Base-by-base conservation (phyloP, 2,329 filamentous ascomycete species). In the Atkinsonella hypoxylon region DNA sequence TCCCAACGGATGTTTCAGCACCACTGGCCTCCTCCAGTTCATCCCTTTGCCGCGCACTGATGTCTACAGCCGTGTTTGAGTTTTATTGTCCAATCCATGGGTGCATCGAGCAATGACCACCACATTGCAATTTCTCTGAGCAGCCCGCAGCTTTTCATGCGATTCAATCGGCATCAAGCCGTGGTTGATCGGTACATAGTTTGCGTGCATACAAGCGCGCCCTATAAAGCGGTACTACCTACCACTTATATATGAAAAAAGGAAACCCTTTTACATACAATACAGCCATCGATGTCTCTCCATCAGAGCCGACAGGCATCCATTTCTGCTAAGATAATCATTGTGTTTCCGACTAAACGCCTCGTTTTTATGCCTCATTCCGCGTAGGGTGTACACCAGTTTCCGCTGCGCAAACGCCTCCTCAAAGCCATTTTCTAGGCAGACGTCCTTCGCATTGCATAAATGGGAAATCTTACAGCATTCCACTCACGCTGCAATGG, bases 401-500 rank as follows among this genome's bases (percentile, higher is more conserved):
- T 18, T 17, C 9, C 34, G 11, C 12, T 17, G 17, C 17, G 40
- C 4, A 30, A 18, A 13, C 10, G 20, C 26, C 26, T 26, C 6
- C 26, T 26, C 5, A 26, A 26, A 26, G 26, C 26, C 26, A 26
- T 26, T 26, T 26, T 26, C 26, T 26, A 26, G 26, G 26, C 26
- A 26, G 26, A 26, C 26, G 26, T 26, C 26, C 26, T 26, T 26
- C 26, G 1, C 8, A 7, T 26, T 26, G 26, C 26, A 26, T 26
- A 26, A 26, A 4, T 26, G 26, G 26, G 26, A 26, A 34, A 31
- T 22, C 26, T 15, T 15, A 13, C 32, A 1, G 17, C 11, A 12
- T 4, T 26, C 26, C 4, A n/a, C 41, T 64, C 57, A 67, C 45
- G 65, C 59, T 22, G 63, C 56, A 40, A 68, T 63, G 15, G 62